Base-by-base conservation (phyloP, 495 filamentous ascomycete genomes). In the Aspergillus incahuasiensis region DNA sequence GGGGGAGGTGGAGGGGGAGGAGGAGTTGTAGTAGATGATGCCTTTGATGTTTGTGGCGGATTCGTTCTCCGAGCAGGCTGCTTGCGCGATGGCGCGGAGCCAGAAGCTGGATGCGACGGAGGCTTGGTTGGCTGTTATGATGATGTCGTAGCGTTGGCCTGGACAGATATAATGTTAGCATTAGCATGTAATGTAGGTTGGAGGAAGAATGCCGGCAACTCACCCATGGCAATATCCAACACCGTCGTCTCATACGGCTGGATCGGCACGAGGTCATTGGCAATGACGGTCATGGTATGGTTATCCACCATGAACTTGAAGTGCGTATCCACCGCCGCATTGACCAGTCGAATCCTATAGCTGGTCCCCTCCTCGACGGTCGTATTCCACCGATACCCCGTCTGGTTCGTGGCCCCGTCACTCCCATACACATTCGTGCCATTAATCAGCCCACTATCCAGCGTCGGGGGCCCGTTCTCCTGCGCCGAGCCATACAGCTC, bases 131-230 rank as follows among this genome's bases (percentile, higher is more conserved):
- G 86, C 86, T 45, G 80, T 78, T 43, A 90, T 79, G 54, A 87
- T 81, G 15, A 90, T 73, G 58, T 89, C 81, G 67, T 86, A 86
- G 30, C 88, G 79, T 70, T 90, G 85, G 12, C 81, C 76, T 76
- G 47, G 5, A 30, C 28, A 5, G 9, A 44, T 54, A 13, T 11
- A 20, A 11, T 15, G 30, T 30, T 54, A 52, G 49, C 13, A 18
- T 35, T 9, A 22, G 4, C 3, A 30, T 8, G 35, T 5, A 30
- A 15, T 9, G 5, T 9, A 34, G 21, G 34, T 5, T 21, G 9
- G 25, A 12, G 20, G 25, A 25, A 13, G 15, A 20, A 25, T 13
- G n/a, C n/a, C n/a, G 20, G 6, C 6, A 21, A 47, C 52, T 11
- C 45, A 73, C 74, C 86, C 63, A 89, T 89, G 32, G 65, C 81